Evolutionary conservation across 1,284 basidiomycete species (phyloP), one percentile per base, ranked within the genome.

Genomic region (Moesziomyces globuligerus): DNA sequence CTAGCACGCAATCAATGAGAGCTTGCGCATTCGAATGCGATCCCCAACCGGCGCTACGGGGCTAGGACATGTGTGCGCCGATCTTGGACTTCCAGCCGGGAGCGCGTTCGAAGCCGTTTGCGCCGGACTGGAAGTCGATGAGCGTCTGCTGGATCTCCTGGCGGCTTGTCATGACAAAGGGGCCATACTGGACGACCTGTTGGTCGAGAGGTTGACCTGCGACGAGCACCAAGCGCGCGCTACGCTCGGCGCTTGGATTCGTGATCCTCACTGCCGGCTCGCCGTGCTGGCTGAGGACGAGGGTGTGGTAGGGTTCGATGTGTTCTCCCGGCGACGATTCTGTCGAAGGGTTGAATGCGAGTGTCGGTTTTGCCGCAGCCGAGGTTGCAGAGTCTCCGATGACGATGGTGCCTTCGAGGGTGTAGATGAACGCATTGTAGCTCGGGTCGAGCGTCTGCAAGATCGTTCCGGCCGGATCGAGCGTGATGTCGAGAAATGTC

Each of bases 191-290:
- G 52, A 92, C 86, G 4, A 96, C 91, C 0, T 88, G 86, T 83
- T 98, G 94, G 69, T 94, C 88, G 6, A 98, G 86, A 11, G 94
- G 93, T 83, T 95, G 90, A 9, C 91, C 94, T 7, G 94, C 90
- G 57, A 91, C 86, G 86, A 76, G 55, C 24, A 83, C 74, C 29
- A 78, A 43, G 4, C 65, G 34, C 28, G 71, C 57, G n/a, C 61
- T 65, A 21, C 61, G 54, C 10, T 52, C 54, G 3, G 3, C 43
- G 18, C 60, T 42, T 0, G 75, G 51, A 37, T 76, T 88, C 23
- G 86, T 86, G 52, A 92, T 77, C 38, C 84, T 82, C 5, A 90
- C 88, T 1, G 91, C 91, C 0, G 84, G 87, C 78, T 90, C 86
- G 0, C 84, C 84, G 1, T 85, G 81, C 37, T 83, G 79, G 4